Percentiles rank a stretch among this genome's conserved stretches.
phyloP scores from a whole-genome alignment of 2,329 filamentous ascomycete species.

The Penicillium olsonii region DNA sequence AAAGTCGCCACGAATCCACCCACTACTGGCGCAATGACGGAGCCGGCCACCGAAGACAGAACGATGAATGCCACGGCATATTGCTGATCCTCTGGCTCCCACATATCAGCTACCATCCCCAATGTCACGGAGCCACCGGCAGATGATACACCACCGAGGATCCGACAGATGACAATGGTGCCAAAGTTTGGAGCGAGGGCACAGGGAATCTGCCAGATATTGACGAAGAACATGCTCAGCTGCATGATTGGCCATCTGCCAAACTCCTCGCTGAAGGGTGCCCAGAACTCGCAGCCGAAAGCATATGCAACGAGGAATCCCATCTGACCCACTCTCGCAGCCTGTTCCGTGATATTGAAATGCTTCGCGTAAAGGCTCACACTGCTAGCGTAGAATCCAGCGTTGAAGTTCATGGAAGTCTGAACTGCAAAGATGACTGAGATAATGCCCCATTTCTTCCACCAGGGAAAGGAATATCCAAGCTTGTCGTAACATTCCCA shows the following conservation, averaged over 20 bases:
- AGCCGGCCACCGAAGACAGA: constrained; percentile 57
- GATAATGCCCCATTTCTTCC: constrained; percentile 70
- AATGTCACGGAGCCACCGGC: constrained; percentile 66
- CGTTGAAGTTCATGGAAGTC: constrained; percentile 77
- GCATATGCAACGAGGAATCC: constrained; percentile 77
- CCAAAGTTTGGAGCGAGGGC: constrained; percentile 71
- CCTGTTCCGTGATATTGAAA: constrained; percentile 67
- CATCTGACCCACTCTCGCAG: constrained; percentile 70
- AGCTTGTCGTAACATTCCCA: constrained; percentile 66
- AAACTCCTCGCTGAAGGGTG: constrained; percentile 81
- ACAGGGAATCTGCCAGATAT: constrained; percentile 73
- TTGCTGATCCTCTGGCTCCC: constrained; percentile 58
- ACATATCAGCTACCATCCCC: constrained; percentile 67
- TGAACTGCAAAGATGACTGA: constrained; percentile 70
- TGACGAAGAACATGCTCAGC: constrained; percentile 70
- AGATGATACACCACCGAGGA: constrained; percentile 63
- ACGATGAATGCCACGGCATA: constrained; percentile 63
- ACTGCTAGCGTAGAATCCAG: constrained; percentile 70
- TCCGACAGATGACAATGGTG: constrained; percentile 67
- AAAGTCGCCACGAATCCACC: constrained; percentile 55
- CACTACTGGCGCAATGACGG: constrained; percentile 49
- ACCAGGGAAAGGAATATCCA: constrained; percentile 60
- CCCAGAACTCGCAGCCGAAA: constrained; percentile 85
- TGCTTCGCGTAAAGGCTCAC: constrained; percentile 63
- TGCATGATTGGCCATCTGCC: constrained; percentile 76